Percentiles rank a stretch among this genome's conserved stretches.
Conservation (phyloP, 2,329 filamentous ascomycete species). For the Epichloe aotearoae region DNA sequence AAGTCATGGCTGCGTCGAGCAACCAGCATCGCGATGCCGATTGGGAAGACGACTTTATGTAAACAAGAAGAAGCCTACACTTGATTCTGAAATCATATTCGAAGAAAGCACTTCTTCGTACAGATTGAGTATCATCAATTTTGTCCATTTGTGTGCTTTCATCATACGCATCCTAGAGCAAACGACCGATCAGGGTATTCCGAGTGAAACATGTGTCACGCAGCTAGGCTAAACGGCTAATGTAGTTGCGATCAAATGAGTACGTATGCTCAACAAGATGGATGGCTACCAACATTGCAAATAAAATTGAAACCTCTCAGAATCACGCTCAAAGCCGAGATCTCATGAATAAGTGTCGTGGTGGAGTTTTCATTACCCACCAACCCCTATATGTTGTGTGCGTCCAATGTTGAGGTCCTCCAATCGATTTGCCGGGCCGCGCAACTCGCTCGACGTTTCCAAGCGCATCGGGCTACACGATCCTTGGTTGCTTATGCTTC, state of each 20-base stretch:
- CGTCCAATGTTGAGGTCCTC: conserved; percentile 20
- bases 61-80: conserved; percentile 10
- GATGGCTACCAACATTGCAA: background rate
- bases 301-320: no score
- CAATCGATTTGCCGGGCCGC: conserved; percentile 16
- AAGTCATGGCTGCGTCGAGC: conserved; percentile 62
- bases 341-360: background rate
- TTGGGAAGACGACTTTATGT: conserved; percentile 93
- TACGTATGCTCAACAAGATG: background rate
- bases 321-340: background rate
- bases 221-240: no score
- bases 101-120: background rate
- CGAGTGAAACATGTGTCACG: background rate
- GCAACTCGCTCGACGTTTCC: conserved; percentile 16
- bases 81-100: background rate
- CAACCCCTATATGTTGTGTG: conserved; percentile 18
- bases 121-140: background rate
- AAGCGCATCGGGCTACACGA: conserved; percentile 16
- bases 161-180: background rate
- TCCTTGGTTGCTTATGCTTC: conserved; percentile 8
- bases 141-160: background rate
- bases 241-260: no score
- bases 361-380: conserved; percentile 1
- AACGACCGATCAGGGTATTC: background rate
- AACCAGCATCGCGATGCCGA: conserved; percentile 72